These are phyloP conservation scores for Mycocentrospora acerina DNA, from an alignment of 2,329 filamentous ascomycete genomes.

Conservation along the genomic window DNA sequence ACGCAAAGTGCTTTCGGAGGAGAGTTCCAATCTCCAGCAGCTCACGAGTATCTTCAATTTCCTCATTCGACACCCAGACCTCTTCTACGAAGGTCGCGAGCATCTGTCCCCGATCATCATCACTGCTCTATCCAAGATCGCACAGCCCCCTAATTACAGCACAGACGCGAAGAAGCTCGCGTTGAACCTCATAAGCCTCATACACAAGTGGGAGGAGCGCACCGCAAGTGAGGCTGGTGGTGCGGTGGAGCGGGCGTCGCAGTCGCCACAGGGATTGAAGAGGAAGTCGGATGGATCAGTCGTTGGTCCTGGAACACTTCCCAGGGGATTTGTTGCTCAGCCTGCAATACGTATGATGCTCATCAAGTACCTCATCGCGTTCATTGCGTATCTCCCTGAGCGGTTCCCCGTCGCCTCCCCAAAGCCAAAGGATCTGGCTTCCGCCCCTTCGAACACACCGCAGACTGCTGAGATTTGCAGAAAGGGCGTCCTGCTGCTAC, in stretches of 20 bases:
- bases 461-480: slow-evolving; percentile 76
- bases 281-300: slow-evolving; percentile 70
- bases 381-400: slow-evolving; percentile 87
- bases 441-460: slow-evolving; percentile 43
- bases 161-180: slow-evolving; percentile 91
- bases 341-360: slow-evolving; percentile 71
- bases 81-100: slow-evolving; percentile 94
- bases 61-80: slow-evolving; percentile 82
- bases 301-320: slow-evolving; percentile 56
- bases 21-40: slow-evolving; percentile 92
- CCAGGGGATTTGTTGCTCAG: slow-evolving; percentile 43
- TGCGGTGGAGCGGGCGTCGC: slow-evolving; percentile 52
- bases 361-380: slow-evolving; percentile 92
- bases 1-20: slow-evolving; percentile 86
- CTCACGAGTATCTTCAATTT: slow-evolving; percentile 98
- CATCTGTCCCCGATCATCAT: slow-evolving; percentile 90
- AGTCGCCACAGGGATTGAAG: slow-evolving; percentile 72
- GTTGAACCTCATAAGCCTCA: slow-evolving; percentile 83
- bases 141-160: slow-evolving; percentile 77
- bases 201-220: slow-evolving; percentile 90
- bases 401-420: slow-evolving; percentile 67
- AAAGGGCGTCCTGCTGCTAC: slow-evolving; percentile 78
- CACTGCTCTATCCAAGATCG: slow-evolving; percentile 83
- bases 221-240: slow-evolving; percentile 62
- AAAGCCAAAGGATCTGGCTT: slow-evolving; percentile 43